These are phyloP conservation scores for Coniferiporia sulphurascens DNA, from an alignment of 1,284 basidiomycete species.

Conservation along the genomic window DNA sequence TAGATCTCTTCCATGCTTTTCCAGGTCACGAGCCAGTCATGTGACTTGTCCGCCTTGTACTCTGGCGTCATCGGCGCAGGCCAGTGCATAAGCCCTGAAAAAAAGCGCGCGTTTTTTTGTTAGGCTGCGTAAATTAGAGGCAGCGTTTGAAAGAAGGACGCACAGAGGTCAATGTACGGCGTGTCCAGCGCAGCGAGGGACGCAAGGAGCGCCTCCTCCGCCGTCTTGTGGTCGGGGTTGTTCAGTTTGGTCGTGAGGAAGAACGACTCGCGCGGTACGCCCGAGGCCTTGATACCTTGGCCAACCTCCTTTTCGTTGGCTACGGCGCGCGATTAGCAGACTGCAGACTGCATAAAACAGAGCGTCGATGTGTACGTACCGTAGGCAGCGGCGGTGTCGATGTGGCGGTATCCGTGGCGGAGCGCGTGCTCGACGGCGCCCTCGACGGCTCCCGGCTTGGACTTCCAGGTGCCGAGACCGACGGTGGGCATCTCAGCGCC, in stretches of 20 bases:
- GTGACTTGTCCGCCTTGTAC: constrained; percentile 44
- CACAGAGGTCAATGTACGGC: constrained; percentile 75
- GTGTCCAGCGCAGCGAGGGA: constrained; percentile 69
- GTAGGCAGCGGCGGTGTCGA: constrained; percentile 59
- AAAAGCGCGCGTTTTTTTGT: background rate
- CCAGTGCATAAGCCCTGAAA: constrained; percentile 78
- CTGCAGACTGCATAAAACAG: constrained; percentile 4
- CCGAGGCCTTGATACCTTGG: constrained; percentile 68
- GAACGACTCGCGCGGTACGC: constrained; percentile 60
- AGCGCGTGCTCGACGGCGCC: constrained; percentile 68
- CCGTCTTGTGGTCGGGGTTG: constrained; percentile 63
- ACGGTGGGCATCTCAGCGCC: constrained; percentile 70
- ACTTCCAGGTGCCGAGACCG: constrained; percentile 81
- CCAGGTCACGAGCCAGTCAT: constrained; percentile 77
- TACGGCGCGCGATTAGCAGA: constrained; percentile 11
- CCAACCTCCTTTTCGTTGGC: constrained; percentile 72
- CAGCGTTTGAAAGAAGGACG: constrained; percentile 23
- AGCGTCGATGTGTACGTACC: constrained; percentile 19
- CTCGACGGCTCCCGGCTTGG: constrained; percentile 44
- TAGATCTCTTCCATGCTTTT: constrained; percentile 67
- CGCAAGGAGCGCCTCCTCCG: constrained; percentile 60
- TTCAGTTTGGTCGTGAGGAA: constrained; percentile 79
- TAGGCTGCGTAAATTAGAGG: background rate
- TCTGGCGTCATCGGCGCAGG: constrained; percentile 55
- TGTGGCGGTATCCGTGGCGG: constrained; percentile 67